Evolutionary conservation across 192 early-diverging fungal species (phyloP), one percentile per base, ranked within the genome.

Genomic region (Backusella parvicylindrica): DNA sequence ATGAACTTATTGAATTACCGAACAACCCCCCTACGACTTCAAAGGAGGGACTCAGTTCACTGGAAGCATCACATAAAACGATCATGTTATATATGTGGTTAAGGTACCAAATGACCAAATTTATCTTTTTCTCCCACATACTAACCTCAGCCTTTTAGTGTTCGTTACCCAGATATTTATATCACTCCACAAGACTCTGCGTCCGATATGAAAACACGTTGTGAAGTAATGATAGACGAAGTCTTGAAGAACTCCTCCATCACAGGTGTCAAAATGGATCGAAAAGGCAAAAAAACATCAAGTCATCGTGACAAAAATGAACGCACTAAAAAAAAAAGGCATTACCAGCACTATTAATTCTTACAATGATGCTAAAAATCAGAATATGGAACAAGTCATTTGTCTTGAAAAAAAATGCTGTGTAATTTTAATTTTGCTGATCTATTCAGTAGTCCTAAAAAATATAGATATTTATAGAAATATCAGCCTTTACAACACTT

Each of bases 41-140:
- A 12, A 47, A 47, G 33, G 83, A 88, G 21, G 53, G 3, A 38
- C 28, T 72, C 66, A 18, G 81, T 92, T 64, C 75, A 0, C 75
- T 97, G 2, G 97, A 99, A 82, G 80, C 74, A n/a, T 73, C 77
- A 65, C 97, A 99, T 80, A 87, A 90, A 53, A 73, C 84, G 1
- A 90, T 97, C 30, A 93, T 94, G 75, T 66, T 95, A 26, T 99
- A 97, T 73, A 84, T 96, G 71, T 99, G 97, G 97, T 82, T 99
- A 73, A 81, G 86, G 84, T 91, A 89, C 35, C 35, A 37, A 63
- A 38, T 38, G 28, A 73, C 21, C 23, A 12, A 31, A 49, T 23
- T 5, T 35, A 40, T 23, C 37, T 23, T 28, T 33, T 18, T 26
- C 2, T 28, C 53, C 23, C 21, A 28, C 21, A 73, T 23, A 2